Conservation (phyloP, 1,284 basidiomycete genomes). For the Cutaneotrichosporon cavernicola region DNA sequence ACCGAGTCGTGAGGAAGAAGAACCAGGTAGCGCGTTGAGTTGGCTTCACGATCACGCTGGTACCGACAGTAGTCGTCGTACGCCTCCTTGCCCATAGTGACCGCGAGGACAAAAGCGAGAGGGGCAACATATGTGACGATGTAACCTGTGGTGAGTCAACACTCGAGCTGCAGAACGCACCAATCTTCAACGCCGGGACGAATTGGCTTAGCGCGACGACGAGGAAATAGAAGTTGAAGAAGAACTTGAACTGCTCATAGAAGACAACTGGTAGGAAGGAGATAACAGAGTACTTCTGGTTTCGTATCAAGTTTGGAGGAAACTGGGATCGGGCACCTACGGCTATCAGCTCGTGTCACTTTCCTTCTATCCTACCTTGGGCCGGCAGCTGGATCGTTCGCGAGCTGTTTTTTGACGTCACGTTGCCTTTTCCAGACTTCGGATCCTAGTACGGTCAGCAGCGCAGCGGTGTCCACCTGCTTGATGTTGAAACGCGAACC, state of each 20-base stretch:
- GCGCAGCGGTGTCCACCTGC: background rate
- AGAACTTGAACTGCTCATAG: constrained; percentile 99
- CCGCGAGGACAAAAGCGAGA: constrained; percentile 85
- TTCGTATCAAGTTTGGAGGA: constrained; percentile 81
- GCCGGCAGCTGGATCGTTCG: constrained; percentile 5
- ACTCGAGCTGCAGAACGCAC: constrained; percentile 54
- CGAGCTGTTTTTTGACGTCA: background rate
- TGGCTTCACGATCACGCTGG: constrained; percentile 87
- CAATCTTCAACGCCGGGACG: constrained; percentile 92
- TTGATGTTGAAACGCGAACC: background rate
- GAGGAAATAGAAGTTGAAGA: constrained; percentile 99
- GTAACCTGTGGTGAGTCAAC: constrained; percentile 65
- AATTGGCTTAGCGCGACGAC: constrained; percentile 96
- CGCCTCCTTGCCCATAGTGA: constrained; percentile 98
- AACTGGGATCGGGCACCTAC: constrained; percentile 43
- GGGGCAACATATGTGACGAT: constrained; percentile 96
- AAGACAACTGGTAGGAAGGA: constrained; percentile 95
- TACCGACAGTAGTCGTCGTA: constrained; percentile 96
- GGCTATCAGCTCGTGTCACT: background rate
- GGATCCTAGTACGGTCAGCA: background rate
- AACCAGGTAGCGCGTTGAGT: constrained; percentile 85
- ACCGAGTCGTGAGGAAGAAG: constrained; percentile 59
- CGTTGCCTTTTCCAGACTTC: background rate
- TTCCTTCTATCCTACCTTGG: background rate
- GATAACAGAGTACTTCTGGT: constrained; percentile 95